Evolutionary conservation across 306 rosid species (phyloP).

Genomic region (Pyrus bretschneideri): DNA sequence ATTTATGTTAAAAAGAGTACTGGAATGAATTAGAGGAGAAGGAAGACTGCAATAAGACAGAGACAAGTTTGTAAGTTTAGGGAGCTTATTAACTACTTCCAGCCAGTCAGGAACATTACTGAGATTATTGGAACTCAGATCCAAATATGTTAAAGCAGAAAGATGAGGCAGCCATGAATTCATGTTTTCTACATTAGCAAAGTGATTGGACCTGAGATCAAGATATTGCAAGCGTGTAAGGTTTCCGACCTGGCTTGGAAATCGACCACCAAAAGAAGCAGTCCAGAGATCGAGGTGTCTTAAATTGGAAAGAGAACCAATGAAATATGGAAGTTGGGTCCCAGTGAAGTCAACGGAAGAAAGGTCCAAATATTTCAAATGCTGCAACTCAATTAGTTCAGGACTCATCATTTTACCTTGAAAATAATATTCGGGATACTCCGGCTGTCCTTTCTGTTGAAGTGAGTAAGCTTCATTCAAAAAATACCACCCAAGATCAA

Average conservation of each 20-base stretch:
- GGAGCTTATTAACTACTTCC: not conserved
- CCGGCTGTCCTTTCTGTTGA: too few relatives aligned
- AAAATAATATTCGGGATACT: too few relatives aligned
- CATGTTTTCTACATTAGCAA: too few relatives aligned
- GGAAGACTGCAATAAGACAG: fast-evolving
- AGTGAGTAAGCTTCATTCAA: fast-evolving
- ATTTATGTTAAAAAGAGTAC: not conserved
- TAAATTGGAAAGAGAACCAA: not conserved
- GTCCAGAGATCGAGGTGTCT: not conserved
- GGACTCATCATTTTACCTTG: too few relatives aligned
- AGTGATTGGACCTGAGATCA: too few relatives aligned
- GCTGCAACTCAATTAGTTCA: too few relatives aligned
- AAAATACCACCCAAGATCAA: conserved; percentile 24
- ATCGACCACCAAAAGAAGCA: not conserved
- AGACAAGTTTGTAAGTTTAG: not conserved
- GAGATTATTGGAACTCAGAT: too few relatives aligned
- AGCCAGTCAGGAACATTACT: not conserved
- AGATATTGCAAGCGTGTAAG: not conserved
- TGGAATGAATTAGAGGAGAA: not conserved
- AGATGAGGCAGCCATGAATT: too few relatives aligned
- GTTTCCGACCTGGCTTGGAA: not conserved
- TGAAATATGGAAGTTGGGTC: too few relatives aligned
- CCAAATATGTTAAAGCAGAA: too few relatives aligned
- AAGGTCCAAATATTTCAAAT: not conserved
- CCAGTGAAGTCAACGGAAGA: not conserved